Percentiles rank a stretch among this genome's conserved stretches.
phyloP scores from a whole-genome alignment of 2,329 filamentous ascomycete genomes.

The Epichloe sp. region DNA sequence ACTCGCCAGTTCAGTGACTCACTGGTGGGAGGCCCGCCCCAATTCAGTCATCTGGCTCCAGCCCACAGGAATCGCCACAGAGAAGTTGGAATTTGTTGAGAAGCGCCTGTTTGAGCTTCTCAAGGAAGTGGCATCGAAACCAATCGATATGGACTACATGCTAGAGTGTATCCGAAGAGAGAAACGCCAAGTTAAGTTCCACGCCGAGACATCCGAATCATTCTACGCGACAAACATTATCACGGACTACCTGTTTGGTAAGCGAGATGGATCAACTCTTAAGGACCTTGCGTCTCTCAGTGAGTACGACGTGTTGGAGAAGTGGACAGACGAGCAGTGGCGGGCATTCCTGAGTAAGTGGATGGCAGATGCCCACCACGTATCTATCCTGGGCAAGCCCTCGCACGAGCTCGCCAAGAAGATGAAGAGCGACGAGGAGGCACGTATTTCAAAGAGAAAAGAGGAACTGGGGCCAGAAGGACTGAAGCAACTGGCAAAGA shows the following conservation, averaged over 20 bases:
- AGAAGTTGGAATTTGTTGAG: constrained; percentile 73
- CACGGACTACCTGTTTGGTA: constrained; percentile 82
- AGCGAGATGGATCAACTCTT: constrained; percentile 67
- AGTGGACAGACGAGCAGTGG: constrained; percentile 80
- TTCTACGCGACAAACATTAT: constrained; percentile 82
- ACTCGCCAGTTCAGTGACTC: constrained; percentile 73
- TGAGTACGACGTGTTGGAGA: constrained; percentile 56
- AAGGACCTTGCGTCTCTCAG: constrained; percentile 40
- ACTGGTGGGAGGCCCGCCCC: constrained; percentile 66
- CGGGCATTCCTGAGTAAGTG: constrained; percentile 68
- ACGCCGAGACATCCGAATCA: constrained; percentile 66
- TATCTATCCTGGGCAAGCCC: constrained; percentile 79
- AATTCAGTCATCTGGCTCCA: constrained; percentile 77
- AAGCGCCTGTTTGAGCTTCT: constrained; percentile 75
- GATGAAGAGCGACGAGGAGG: constrained; percentile 70
- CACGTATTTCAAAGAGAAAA: constrained; percentile 65
- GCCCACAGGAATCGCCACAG: constrained; percentile 74
- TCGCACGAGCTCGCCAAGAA: constrained; percentile 67
- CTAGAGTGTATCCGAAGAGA: constrained; percentile 75
- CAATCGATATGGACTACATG: constrained; percentile 83
- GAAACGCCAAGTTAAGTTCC: constrained; percentile 67
- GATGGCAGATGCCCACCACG: constrained; percentile 73
- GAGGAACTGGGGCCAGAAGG: constrained; percentile 71
- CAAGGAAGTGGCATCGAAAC: constrained; percentile 63
- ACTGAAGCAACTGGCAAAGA: constrained; percentile 58